Base-by-base conservation (phyloP, 305 asterid genomes). In the Solanum hybrid region DNA sequence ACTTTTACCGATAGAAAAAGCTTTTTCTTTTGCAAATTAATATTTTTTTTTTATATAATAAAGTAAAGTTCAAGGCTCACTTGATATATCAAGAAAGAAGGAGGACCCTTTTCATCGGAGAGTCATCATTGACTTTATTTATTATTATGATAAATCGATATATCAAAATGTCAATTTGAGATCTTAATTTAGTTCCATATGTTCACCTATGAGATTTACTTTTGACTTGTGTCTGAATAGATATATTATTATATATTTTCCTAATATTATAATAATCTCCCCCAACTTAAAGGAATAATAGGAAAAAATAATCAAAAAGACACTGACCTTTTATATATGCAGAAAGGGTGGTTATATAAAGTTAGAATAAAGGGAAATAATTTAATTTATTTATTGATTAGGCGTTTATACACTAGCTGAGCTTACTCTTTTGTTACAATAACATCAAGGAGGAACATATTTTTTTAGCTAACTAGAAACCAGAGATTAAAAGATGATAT, bases 101-200 rank as follows among this genome's bases (percentile, higher is more conserved):
- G 31, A 24, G 31, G 75, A n/a, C 0, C 1, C 6, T 67, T 67
- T 24, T 7, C 76, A 4, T 5, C 2, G 8, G n/a, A n/a, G n/a
- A 0, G 3, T 14, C 24, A 16, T 69, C 16, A 12, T 24, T 24
- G 4, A 69, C 11, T 69, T 26, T 69, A 24, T 69, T 69, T 69
- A 69, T 24, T 11, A 1, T 1, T 11, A 5, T 1, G 8, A 5
- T 5, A 24, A 11, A 69, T 24, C 0, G 0, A 26, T 11, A 4
- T 24, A 24, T 69, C 1, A 69, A 24, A 0, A 69, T 24, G 0
- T 69, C 2, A 69, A 24, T 69, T 69, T 69, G 4, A 69, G 6
- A 69, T 69, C 8, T 24, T 69, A 24, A 0, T 11, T 69, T 11
- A 5, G 13, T 69, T 61, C 6, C 11, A 64, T 22, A 4, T 8